These are phyloP conservation scores for Leccinum arenicola DNA, from an alignment of 768 basidiomycete genomes.

Conservation along the genomic window DNA sequence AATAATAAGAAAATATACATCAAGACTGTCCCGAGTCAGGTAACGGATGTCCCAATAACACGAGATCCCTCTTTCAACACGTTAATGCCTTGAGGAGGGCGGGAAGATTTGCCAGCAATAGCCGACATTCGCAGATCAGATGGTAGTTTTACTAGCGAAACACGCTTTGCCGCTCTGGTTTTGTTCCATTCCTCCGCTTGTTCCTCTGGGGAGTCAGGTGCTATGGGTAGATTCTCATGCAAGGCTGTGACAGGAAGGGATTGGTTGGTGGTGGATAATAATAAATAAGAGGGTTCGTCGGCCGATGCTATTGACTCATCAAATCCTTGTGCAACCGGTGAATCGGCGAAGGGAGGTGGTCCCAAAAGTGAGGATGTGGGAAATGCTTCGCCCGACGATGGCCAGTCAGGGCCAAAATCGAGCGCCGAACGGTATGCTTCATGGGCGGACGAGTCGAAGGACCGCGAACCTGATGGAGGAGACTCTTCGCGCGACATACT, in stretches of 20 bases:
- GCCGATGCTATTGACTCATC: conserved; percentile 33
- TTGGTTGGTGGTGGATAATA: conserved; percentile 17
- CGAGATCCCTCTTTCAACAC: conserved; percentile 11
- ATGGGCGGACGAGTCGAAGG: conserved; percentile 45
- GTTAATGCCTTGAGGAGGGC: conserved; percentile 1
- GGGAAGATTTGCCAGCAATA: conserved; percentile 18
- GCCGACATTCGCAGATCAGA: conserved; percentile 41
- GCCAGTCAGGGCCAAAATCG: conserved; percentile 53
- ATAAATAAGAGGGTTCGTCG: conserved; percentile 26
- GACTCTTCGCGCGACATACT: conserved; percentile 13
- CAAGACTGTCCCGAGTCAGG: background rate
- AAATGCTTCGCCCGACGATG: conserved; percentile 40
- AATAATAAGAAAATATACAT: conserved; percentile 8
- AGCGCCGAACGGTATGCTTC: conserved; percentile 71
- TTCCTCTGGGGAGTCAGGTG: conserved; percentile 51
- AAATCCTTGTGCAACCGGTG: conserved; percentile 29
- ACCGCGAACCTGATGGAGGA: conserved; percentile 12
- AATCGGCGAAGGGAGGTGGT: conserved; percentile 33
- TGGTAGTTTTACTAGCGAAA: conserved; percentile 76
- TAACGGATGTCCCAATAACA: conserved; percentile 3
- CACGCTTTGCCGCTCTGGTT: conserved; percentile 81
- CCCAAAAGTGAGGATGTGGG: conserved; percentile 31
- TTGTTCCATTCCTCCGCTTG: conserved; percentile 88
- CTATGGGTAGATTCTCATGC: conserved; percentile 48
- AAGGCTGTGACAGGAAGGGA: conserved; percentile 21